Percentiles rank a stretch among this genome's conserved stretches.
Evolutionary conservation across 2,329 filamentous ascomycete genomes (phyloP).

Genomic region (Epichloe hybrida): DNA sequence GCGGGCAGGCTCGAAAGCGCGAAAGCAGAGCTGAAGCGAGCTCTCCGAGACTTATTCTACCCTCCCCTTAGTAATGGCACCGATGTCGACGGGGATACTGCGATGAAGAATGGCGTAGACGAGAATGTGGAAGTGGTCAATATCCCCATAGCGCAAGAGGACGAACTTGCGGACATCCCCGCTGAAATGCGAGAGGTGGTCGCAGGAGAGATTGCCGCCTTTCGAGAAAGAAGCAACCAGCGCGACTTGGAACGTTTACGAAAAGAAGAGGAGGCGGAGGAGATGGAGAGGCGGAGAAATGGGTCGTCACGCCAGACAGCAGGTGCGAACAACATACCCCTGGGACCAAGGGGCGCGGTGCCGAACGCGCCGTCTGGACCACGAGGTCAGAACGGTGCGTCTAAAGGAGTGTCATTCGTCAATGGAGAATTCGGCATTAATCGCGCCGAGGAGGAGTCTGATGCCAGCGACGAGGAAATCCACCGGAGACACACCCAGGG

Average conservation of each 20-base stretch:
- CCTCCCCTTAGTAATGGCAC: constrained; percentile 34
- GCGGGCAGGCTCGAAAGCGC: constrained; percentile 59
- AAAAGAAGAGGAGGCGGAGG: constrained; percentile 85
- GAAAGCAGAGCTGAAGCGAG: constrained; percentile 51
- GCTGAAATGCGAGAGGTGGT: constrained; percentile 94
- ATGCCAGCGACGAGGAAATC: constrained; percentile 77
- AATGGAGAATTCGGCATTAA: constrained; percentile 57
- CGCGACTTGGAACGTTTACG: constrained; percentile 78
- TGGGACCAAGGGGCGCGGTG: constrained; percentile 31
- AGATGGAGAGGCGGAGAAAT: constrained; percentile 65
- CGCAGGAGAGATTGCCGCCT: constrained; percentile 83
- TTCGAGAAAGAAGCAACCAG: constrained; percentile 80
- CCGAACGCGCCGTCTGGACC: constrained; percentile 60
- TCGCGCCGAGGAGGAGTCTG: constrained; percentile 72
- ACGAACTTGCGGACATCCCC: constrained; percentile 90
- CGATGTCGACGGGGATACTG: constrained; percentile 53
- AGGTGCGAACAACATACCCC: constrained; percentile 43
- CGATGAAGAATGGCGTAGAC: constrained; percentile 54
- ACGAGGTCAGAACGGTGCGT: constrained; percentile 49
- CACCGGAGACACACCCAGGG: constrained; percentile 59
- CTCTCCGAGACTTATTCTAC: constrained; percentile 59
- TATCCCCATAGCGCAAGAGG: constrained; percentile 75
- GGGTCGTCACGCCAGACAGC: constrained; percentile 47
- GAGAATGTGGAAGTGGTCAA: constrained; percentile 75
- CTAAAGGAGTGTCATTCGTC: constrained; percentile 56